These are phyloP conservation scores for Petunia hybrid DNA, from an alignment of 305 asterid species.

Conservation along the genomic window DNA sequence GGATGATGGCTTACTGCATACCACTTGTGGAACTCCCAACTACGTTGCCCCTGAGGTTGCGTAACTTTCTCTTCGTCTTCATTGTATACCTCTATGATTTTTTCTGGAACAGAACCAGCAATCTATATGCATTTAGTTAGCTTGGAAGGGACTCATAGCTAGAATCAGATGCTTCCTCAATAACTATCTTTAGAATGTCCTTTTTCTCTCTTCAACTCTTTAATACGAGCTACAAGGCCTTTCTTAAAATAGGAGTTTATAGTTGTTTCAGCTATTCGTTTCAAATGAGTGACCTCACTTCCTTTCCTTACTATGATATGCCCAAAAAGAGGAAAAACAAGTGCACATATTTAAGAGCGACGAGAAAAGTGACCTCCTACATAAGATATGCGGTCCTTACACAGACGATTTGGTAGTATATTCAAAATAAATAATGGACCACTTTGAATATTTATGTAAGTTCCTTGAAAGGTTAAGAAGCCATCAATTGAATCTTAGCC, in stretches of 20 bases:
- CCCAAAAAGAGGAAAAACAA: background rate
- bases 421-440: background rate
- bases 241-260: background rate
- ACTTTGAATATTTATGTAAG: background rate
- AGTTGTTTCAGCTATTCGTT: background rate
- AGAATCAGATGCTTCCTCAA: background rate
- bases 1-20: slow-evolving; percentile 79
- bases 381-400: background rate
- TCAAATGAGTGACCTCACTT: slow-evolving; percentile 9
- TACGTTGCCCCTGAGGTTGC: slow-evolving; percentile 87
- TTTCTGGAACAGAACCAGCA: background rate
- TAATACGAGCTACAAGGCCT: background rate
- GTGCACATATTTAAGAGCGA: background rate
- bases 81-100: background rate
- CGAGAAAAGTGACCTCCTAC: background rate
- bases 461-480: background rate
- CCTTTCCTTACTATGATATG: background rate
- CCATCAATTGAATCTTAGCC: background rate
- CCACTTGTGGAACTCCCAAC: slow-evolving; percentile 87
- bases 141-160: background rate
- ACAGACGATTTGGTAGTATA: background rate
- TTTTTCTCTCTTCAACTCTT: background rate
- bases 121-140: background rate
- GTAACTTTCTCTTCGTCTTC: background rate
- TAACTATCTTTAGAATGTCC: background rate